Base-by-base conservation (phyloP, 2,329 filamentous ascomycete species). In the Coccinonectria pachysandricola region DNA sequence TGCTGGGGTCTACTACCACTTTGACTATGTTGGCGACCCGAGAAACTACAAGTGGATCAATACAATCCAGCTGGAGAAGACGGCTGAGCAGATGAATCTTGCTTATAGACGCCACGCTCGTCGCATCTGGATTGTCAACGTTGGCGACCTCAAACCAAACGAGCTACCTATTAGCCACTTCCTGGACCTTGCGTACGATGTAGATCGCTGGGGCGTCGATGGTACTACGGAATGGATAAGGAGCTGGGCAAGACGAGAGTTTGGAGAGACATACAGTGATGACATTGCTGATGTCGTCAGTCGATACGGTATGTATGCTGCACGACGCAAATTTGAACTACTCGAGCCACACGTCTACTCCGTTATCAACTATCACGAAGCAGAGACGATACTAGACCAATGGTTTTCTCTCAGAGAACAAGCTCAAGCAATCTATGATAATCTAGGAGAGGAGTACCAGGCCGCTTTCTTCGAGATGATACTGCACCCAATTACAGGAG, bases 1-100 rank as follows among this genome's bases (percentile, higher is more conserved):
- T 2, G 64, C 67, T 15, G 74, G 74, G 13, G 39, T 54, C 5
- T 66, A 65, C 21, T 65, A 68, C 32, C 71, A 76, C 35, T 68
- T 75, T 19, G 68, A 76, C 36, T 76, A 75, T 28, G 73, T 77
- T 4, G 74, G 75, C 2, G 62, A 65, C 19, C 71, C 73, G 4
- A 59, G 72, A 8, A 64, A 65, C 44, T 73, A 71, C 42, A 73
- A 70, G 27, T 71, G 68, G 67, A 72, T 75, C 36, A 75, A 78
- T 40, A 75, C 67, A 0, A 72, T 73, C 0, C 2, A 3, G 6
- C 8, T 39, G 52, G 59, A 54, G 20, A 33, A 58, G 38, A 41
- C 43, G 0, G 49, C 46, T 61, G 51, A 75, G 29, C 69, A 77
- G 34, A 61, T 77, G 36, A 57, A 60, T n/a, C 52, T 69, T 12